These are phyloP conservation scores for Ogataea ganodermae DNA, from an alignment of 805 yeast species.

Conservation along the genomic window DNA sequence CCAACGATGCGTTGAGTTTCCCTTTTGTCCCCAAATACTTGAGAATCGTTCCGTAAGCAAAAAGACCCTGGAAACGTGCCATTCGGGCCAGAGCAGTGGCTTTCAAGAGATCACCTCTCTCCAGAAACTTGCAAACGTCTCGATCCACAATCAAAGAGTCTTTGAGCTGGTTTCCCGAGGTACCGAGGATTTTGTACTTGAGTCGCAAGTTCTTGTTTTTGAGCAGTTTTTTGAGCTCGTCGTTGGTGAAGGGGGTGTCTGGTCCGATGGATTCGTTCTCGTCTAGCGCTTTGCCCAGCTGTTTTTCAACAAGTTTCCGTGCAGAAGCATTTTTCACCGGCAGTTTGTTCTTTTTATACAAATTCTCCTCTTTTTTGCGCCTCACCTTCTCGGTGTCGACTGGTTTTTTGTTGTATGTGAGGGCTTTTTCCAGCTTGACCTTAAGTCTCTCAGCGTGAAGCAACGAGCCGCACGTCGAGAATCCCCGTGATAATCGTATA, in stretches of 20 bases:
- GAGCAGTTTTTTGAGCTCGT: constrained; percentile 30
- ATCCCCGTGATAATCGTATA: background rate
- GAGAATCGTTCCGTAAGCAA: constrained; percentile 64
- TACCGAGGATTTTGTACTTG: constrained; percentile 57
- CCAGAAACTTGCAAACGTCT: constrained; percentile 55
- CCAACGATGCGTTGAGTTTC: constrained; percentile 50
- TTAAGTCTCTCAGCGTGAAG: constrained; percentile 10
- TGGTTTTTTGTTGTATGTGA: constrained; percentile 12
- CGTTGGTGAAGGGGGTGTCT: constrained; percentile 26
- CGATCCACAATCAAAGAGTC: constrained; percentile 59
- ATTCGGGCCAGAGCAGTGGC: constrained; percentile 41
- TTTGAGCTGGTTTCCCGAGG: constrained; percentile 54
- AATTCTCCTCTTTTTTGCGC: constrained; percentile 10
- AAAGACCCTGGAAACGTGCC: constrained; percentile 46
- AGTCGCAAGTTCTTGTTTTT: constrained; percentile 42
- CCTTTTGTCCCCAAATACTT: constrained; percentile 48
- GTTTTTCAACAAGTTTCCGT: constrained; percentile 21
- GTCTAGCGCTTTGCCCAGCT: constrained; percentile 22
- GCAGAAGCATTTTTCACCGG: constrained; percentile 35
- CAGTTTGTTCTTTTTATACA: constrained; percentile 22
- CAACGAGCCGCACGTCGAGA: constrained; percentile 5
- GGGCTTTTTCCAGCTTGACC: constrained; percentile 17
- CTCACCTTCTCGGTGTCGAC: constrained; percentile 9
- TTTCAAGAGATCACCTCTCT: constrained; percentile 49
- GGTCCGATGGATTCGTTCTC: constrained; percentile 27